Base-by-base conservation (phyloP, 257 asterid species). In the Capsicum baccatum region DNA sequence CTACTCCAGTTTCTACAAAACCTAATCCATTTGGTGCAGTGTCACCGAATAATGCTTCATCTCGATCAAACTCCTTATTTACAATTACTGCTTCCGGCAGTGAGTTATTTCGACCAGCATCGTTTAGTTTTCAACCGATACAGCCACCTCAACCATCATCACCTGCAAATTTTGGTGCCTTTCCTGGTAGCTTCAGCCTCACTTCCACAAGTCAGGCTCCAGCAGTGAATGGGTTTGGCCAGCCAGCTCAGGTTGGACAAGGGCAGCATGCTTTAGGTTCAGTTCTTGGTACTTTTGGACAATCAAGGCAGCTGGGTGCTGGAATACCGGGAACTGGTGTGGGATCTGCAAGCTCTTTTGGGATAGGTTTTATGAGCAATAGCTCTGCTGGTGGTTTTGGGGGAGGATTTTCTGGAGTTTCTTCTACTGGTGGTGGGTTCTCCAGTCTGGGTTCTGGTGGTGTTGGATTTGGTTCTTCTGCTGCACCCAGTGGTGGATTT, bases 231-330 rank as follows among this genome's bases (percentile, higher is more conserved):
- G 98, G 94, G 56, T 94, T 96, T 90, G 98, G 98, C 48, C 95
- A 92, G 90, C 97, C 94, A 35, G 86, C 98, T 57, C 91, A 90
- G 44, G 42, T 92, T 83, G 98, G 99, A 85, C 89, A 90, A 19
- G 98, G 98, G 70, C 98, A 96, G 85, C 92, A 94, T 80, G 94
- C 97, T 84, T 90, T 96, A 50, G 99, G 97, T 58, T 92, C 98
- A 13, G 95, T 94, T 79, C 98, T 96, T 83, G 99, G 99, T 90
- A 70, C 90, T 84, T 96, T 96, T 91, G 99, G 98, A 87, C 98
- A 95, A 88, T 92, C 98, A 66, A 92, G 99, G 88, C 99, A 94
- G 91, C 83, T 94, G 85, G 99, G 99, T 81, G 82, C 91, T 79
- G 93, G 94, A 67, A 85, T 91, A 73, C 91, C 94, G 0, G 98